A percentile compares a stretch with the other conserved stretches of the same genome.
Conservation (phyloP, 345 rosid genomes). For the Salix arbutifolia region DNA sequence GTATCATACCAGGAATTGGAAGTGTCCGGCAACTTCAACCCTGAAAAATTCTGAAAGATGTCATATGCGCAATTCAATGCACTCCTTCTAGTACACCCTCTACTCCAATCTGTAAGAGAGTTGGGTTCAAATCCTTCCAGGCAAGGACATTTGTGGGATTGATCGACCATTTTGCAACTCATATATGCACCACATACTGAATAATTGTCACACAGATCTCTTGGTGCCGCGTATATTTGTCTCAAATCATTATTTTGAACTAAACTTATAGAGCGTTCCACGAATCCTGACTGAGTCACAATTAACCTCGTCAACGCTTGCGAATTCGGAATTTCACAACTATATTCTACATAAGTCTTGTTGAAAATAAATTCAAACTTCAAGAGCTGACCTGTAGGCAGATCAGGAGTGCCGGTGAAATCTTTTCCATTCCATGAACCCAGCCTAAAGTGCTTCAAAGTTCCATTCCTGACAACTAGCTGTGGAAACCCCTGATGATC, state of each 20-base stretch:
- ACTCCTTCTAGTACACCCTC: slow-evolving; percentile 6
- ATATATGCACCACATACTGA: slow-evolving; percentile 12
- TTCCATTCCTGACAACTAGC: not conserved
- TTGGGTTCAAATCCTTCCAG: slow-evolving; percentile 8
- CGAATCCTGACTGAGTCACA: slow-evolving; percentile 5
- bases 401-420: slow-evolving; percentile 12
- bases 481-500: slow-evolving; percentile 28
- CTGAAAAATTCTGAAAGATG: not conserved
- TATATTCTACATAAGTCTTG: slow-evolving; percentile 1
- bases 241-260: not conserved
- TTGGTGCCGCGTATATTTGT: not conserved
- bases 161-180: not conserved
- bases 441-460: not conserved
- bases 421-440: slow-evolving; percentile 30
- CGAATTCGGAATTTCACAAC: not conserved
- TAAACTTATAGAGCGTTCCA: not conserved
- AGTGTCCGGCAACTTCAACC: slow-evolving; percentile 9
- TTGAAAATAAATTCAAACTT: slow-evolving; percentile 1
- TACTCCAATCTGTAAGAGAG: not conserved
- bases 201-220: slow-evolving; percentile 21
- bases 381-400: not conserved
- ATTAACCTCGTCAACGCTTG: slow-evolving; percentile 11
- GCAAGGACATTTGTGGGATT: slow-evolving; percentile 4
- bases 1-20: not conserved
- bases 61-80: not conserved